Conservation (phyloP, 2,329 filamentous ascomycete genomes). For the Pleomassaria siparia region DNA sequence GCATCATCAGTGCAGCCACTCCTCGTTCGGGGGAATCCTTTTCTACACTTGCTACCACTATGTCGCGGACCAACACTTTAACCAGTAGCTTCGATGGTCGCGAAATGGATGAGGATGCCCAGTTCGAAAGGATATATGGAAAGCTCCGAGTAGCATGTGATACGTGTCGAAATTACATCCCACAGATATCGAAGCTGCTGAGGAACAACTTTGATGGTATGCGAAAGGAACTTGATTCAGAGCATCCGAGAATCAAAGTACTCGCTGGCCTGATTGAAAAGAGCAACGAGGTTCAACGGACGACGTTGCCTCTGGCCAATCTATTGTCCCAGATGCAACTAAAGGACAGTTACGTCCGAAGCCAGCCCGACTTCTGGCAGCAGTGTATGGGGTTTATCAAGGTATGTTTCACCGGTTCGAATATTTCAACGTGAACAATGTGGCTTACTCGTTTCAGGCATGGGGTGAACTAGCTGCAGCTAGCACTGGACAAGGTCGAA, state of each 20-base stretch:
- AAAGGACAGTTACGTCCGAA: conserved; percentile 76
- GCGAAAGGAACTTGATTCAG: conserved; percentile 34
- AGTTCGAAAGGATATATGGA: conserved; percentile 81
- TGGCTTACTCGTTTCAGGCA: conserved; percentile 50
- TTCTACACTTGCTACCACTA: conserved; percentile 54
- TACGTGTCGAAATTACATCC: conserved; percentile 70
- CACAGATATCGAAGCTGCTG: conserved; percentile 45
- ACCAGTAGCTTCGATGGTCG: conserved; percentile 60
- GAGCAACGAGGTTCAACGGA: conserved; percentile 69
- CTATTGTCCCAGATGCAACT: conserved; percentile 79
- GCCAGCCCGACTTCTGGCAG: conserved; percentile 63
- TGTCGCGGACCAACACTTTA: conserved; percentile 50
- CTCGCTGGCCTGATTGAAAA: conserved; percentile 67
- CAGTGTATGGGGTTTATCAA: conserved; percentile 74
- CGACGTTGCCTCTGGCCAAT: conserved; percentile 71
- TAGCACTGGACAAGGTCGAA: conserved; percentile 36
- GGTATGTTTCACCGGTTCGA: conserved; percentile 36
- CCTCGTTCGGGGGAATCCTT: conserved; percentile 84
- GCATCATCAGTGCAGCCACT: conserved; percentile 57
- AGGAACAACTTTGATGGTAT: conserved; percentile 31
- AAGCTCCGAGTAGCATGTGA: conserved; percentile 74
- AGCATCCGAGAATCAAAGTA: conserved; percentile 37
- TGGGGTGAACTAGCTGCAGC: conserved; percentile 65
- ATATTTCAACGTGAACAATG: conserved; percentile 12
- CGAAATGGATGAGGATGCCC: conserved; percentile 70